Evolutionary conservation across 2,329 filamentous ascomycete genomes (phyloP), one percentile per base, ranked within the genome.

Genomic region (Nemania diffusa): DNA sequence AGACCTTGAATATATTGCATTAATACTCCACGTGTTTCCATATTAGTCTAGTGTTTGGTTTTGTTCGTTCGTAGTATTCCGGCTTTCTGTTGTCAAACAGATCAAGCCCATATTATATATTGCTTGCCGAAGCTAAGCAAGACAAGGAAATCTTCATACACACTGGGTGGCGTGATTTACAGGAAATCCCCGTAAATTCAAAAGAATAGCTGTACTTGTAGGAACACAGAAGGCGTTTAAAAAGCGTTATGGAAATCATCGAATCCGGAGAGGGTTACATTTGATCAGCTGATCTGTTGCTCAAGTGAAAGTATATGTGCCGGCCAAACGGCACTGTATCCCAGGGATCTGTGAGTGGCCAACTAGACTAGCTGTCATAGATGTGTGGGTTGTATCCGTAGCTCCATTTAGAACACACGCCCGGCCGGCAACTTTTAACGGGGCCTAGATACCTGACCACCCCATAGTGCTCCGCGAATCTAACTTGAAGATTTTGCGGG

Each of bases 401-500:
- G 34, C 53, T 42, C 58, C 32, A 58, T 57, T 37, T 11, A 51
- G 44, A 44, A 46, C n/a, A 52, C 17, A 26, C 7, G 15, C 7
- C 60, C 65, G 65, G 65, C 65, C 65, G 65, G 65, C 65, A 67
- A 64, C 51, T 61, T n/a, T n/a, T 24, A 52, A 62, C 20, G 48
- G 48, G 6, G 46, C 13, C 24, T 6, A 40, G 34, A 40, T 15
- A 40, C 34, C 9, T 27, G 22, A 2, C 26, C 15, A 17, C 26
- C 20, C 27, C 34, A 27, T 32, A 13, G 34, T 59, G 24, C 29
- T 27, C 40, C 34, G 48, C 37, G 37, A 42, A 56, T 55, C 56
- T 27, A 20, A 46, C 22, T 55, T 42, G 57, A 20, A 34, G 22
- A 34, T 59, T 5, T 34, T 59, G 48, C 52, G 50, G 40, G 32